Evolutionary conservation across 345 rosid genomes (phyloP).

Genomic region (Salix viminalis): DNA sequence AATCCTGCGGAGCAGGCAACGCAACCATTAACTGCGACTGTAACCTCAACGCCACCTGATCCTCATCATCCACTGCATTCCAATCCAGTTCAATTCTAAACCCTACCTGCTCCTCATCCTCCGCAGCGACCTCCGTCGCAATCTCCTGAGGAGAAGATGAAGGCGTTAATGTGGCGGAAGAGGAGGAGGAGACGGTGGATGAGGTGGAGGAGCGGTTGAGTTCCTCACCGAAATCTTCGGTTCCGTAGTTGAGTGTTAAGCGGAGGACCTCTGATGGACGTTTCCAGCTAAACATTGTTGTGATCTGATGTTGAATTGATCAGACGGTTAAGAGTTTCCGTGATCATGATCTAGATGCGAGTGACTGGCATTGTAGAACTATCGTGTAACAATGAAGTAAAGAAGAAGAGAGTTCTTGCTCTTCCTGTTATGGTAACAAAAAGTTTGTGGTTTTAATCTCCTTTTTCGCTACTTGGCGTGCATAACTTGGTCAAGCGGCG

Average conservation of each 20-base stretch:
- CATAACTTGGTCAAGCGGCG: too few species aligned
- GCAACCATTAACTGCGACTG: conserved; percentile 97
- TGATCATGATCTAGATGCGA: not conserved
- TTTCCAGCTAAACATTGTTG: conserved; percentile 94
- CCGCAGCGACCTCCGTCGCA: not conserved
- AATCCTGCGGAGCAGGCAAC: conserved; percentile 75
- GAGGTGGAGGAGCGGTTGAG: conserved; percentile 40
- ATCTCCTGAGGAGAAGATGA: conserved; percentile 10
- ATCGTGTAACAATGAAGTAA: not conserved
- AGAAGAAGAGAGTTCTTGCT: not conserved
- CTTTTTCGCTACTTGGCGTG: too few species aligned
- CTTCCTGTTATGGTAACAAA: not conserved
- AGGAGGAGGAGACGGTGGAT: conserved; percentile 16
- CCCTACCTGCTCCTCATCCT: conserved; percentile 56
- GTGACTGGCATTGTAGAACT: not conserved
- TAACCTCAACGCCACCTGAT: conserved; percentile 71
- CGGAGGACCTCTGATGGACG: conserved; percentile 81
- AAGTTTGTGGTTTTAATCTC: not conserved
- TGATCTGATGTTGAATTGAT: conserved; percentile 22
- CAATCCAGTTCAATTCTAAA: conserved; percentile 79
- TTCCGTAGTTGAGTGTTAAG: conserved; percentile 62
- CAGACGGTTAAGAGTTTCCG: conserved; percentile 5
- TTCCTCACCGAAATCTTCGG: conserved; percentile 57
- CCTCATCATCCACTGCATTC: conserved; percentile 93
- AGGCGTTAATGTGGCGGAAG: conserved; percentile 23